phyloP scores from a whole-genome alignment of 306 rosid species.

The Boehmeria nivea region DNA sequence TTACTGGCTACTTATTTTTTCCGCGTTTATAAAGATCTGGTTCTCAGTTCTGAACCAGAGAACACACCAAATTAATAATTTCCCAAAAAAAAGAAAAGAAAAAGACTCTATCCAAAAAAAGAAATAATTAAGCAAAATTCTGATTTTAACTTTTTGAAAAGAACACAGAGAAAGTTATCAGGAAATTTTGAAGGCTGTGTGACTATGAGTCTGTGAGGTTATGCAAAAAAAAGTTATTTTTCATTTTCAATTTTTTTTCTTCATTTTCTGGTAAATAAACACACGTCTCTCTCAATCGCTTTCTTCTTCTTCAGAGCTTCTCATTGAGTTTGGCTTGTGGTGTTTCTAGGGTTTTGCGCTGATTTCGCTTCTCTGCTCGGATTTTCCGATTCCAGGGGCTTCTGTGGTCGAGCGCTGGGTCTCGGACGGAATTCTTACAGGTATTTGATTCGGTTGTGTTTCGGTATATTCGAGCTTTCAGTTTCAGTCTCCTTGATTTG shows the following conservation, averaged over 20 bases:
- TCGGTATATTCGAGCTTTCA: neutral
- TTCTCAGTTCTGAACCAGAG: too few relatives aligned
- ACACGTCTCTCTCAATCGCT: neutral
- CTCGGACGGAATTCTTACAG: constrained; percentile 5
- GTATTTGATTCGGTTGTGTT: constrained; percentile 1
- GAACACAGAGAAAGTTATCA: neutral
- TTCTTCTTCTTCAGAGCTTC: constrained; percentile 15
- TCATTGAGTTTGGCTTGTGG: constrained; percentile 4
- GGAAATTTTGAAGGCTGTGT: neutral
- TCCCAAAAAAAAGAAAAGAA: too few relatives aligned
- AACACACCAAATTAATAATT: too few relatives aligned
- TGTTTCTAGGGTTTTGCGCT: constrained; percentile 22
- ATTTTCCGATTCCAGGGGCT: neutral
- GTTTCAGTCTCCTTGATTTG: too few relatives aligned
- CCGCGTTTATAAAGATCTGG: too few relatives aligned
- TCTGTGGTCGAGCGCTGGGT: neutral
- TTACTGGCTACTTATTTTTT: too few relatives aligned
- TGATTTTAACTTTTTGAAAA: neutral
- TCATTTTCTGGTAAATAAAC: constrained; percentile 1
- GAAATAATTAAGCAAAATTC: neutral
- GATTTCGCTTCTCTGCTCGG: neutral
- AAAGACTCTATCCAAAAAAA: neutral
- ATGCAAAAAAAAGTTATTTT: constrained; percentile 9
- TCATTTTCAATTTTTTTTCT: constrained; percentile 2
- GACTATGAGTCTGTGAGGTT: neutral